Percentiles rank a stretch among this genome's conserved stretches.
Evolutionary conservation across 1,139 yeast species (phyloP).

Genomic region (Wickerhamomyces sp.): DNA sequence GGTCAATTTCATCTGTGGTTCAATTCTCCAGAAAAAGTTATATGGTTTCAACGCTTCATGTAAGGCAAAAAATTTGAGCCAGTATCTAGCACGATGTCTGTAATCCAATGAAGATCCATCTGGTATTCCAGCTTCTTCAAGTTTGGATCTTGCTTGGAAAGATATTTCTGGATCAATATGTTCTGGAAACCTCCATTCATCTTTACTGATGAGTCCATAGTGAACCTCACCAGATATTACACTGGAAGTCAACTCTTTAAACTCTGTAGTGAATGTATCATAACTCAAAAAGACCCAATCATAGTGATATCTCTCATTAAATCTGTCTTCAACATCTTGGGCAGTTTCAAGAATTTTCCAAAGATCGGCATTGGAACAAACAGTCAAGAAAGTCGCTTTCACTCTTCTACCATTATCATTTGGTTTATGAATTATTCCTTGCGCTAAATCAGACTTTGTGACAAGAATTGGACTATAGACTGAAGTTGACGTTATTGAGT

Average conservation of each 20-base stretch:
- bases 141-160: conserved; percentile 36
- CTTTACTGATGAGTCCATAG: conserved; percentile 54
- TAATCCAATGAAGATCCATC: conserved; percentile 59
- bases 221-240: conserved; percentile 58
- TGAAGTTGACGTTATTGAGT: neutral
- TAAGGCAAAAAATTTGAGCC: conserved; percentile 6
- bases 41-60: conserved; percentile 39
- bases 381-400: conserved; percentile 46
- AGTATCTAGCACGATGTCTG: conserved; percentile 53
- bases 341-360: conserved; percentile 43
- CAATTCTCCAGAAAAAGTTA: conserved; percentile 71
- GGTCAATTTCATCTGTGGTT: conserved; percentile 55
- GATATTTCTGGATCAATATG: conserved; percentile 60
- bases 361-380: conserved; percentile 37
- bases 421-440: conserved; percentile 8
- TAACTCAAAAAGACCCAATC: conserved; percentile 79
- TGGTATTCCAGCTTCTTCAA: conserved; percentile 45
- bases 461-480: neutral
- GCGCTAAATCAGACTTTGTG: conserved; percentile 3
- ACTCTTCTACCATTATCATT: conserved; percentile 24
- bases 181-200: conserved; percentile 69
- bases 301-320: conserved; percentile 58
- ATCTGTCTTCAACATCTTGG: conserved; percentile 57
- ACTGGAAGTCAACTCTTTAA: conserved; percentile 41
- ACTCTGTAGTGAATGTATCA: conserved; percentile 51